A percentile compares a stretch with the other conserved stretches of the same genome.
Conservation (phyloP, 139 green algal genomes). For the Tetradesmus lagerheimii region DNA sequence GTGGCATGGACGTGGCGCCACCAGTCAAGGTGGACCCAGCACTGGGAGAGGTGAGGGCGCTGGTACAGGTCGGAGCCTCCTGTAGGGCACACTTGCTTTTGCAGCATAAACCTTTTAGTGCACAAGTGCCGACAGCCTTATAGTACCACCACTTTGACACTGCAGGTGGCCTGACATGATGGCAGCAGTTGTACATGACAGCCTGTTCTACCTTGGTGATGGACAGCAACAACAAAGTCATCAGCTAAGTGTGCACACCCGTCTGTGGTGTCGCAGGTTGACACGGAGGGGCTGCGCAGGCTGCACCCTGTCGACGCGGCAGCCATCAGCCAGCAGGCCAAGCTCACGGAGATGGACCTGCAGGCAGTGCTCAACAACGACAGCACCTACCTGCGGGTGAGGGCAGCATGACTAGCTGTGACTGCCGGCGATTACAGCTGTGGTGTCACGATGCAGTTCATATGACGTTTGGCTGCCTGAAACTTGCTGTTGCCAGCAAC, state of each 20-base stretch:
- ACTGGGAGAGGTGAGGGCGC: not conserved
- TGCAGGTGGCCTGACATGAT: too few species aligned
- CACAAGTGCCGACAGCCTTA: not conserved
- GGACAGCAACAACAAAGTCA: not conserved
- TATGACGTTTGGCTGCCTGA: not conserved
- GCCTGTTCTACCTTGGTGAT: too few species aligned
- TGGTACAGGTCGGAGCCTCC: not conserved
- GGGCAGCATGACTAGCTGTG: not conserved
- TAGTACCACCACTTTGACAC: too few species aligned
- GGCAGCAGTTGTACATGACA: too few species aligned
- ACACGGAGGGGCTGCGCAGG: slow-evolving; percentile 14
- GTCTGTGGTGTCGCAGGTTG: not conserved
- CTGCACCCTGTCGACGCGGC: slow-evolving; percentile 29
- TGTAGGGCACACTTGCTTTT: too few species aligned
- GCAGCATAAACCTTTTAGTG: not conserved
- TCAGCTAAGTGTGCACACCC: not conserved
- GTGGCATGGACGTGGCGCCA: slow-evolving; percentile 50
- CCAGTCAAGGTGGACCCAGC: slow-evolving; percentile 34
- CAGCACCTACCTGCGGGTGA: slow-evolving; percentile 38
- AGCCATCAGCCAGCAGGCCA: not conserved
- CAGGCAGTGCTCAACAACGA: slow-evolving; percentile 37
- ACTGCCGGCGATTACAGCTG: too few species aligned
- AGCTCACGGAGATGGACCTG: slow-evolving; percentile 50
- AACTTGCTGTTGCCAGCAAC: not conserved
- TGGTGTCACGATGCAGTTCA: too few species aligned